Evolutionary conservation across 2,329 filamentous ascomycete species (phyloP).

Genomic region (Epichloe gansuensis): DNA sequence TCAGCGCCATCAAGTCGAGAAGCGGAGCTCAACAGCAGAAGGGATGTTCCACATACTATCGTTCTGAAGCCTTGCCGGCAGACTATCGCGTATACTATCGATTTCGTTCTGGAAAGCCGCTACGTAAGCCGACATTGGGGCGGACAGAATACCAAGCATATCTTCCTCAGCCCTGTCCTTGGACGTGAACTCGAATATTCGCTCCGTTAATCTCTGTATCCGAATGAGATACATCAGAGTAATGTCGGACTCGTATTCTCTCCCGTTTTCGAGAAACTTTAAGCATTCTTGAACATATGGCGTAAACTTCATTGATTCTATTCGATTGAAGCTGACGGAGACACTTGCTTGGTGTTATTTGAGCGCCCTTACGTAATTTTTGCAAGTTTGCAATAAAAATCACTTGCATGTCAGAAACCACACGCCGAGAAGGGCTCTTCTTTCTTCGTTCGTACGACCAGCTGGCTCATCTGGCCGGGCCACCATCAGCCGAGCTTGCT

Average conservation of each 20-base stretch:
- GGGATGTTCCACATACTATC: slow-evolving; percentile 23
- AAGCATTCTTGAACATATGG: slow-evolving; percentile 39
- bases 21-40: background rate
- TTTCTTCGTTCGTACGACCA: slow-evolving; percentile 36
- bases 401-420: slow-evolving; percentile 43
- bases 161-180: slow-evolving; percentile 22
- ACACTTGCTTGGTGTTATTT: slow-evolving; percentile 17
- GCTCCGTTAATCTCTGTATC: slow-evolving; percentile 37
- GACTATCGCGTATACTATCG: slow-evolving; percentile 23
- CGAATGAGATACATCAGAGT: slow-evolving; percentile 33
- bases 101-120: slow-evolving; percentile 33
- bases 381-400: slow-evolving; percentile 10
- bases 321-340: slow-evolving; percentile 28
- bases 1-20: background rate
- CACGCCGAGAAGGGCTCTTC: slow-evolving; percentile 36
- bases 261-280: slow-evolving; percentile 26
- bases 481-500: slow-evolving; percentile 30
- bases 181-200: slow-evolving; percentile 30
- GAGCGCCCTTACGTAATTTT: background rate
- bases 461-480: slow-evolving; percentile 25
- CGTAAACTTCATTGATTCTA: slow-evolving; percentile 38
- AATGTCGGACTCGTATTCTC: slow-evolving; percentile 34
- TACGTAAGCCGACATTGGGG: slow-evolving; percentile 31
- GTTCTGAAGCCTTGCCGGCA: slow-evolving; percentile 22
- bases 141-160: slow-evolving; percentile 22